Percentiles rank a stretch among this genome's conserved stretches.
phyloP scores from a whole-genome alignment of 371 early-diverging fungal genomes.

The Aphelidium insulamus region DNA sequence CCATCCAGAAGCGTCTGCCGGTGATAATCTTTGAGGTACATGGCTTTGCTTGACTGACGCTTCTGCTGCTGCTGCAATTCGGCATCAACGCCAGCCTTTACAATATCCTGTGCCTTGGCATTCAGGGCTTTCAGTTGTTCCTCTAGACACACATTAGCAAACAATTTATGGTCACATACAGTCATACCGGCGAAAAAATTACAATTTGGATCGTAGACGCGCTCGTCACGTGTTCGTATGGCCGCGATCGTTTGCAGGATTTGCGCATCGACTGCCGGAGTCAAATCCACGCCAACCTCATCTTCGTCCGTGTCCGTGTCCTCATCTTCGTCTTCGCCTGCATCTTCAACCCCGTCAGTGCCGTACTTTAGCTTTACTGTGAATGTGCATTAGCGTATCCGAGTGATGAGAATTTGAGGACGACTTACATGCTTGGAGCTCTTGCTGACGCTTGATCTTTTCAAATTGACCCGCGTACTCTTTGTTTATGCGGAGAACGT shows the following conservation, averaged over 20 bases:
- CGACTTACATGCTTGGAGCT: too few species aligned
- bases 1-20: constrained; percentile 42
- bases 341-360: too few species aligned
- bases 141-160: neutral
- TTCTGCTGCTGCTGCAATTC: constrained; percentile 28
- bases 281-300: constrained; percentile 57
- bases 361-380: too few species aligned
- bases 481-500: too few species aligned
- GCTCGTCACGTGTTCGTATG: constrained; percentile 46
- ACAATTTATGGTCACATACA: neutral
- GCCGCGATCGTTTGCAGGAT: constrained; percentile 71
- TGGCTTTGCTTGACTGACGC: constrained; percentile 18
- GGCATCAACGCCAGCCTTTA: constrained; percentile 31
- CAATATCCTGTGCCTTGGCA: constrained; percentile 24
- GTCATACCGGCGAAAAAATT: constrained; percentile 38
- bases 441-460: too few species aligned
- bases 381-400: too few species aligned
- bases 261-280: constrained; percentile 72
- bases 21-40: constrained; percentile 55
- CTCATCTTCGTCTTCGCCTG: too few species aligned
- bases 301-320: too few species aligned
- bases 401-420: too few species aligned
- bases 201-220: constrained; percentile 49
- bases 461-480: too few species aligned
- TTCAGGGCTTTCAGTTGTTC: neutral